Conservation (phyloP, 257 asterid genomes). For the Primulina tabacum region DNA sequence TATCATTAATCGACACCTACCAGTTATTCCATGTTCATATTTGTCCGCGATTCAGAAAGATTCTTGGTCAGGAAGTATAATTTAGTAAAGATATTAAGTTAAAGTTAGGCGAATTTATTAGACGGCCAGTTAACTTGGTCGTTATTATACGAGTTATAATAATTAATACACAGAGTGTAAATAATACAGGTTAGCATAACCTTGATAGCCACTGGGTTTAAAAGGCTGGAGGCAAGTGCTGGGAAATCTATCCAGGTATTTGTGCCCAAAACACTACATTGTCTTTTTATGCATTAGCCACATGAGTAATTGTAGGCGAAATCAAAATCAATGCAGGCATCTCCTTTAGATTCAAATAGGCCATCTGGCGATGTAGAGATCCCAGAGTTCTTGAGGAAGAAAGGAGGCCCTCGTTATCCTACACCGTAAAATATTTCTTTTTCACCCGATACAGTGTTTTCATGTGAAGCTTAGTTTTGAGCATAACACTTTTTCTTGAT, state of each 20-base stretch:
- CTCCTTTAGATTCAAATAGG: conserved; percentile 67
- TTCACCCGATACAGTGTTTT: too few relatives aligned
- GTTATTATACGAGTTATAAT: neutral
- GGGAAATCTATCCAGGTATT: conserved; percentile 67
- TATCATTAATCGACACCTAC: neutral
- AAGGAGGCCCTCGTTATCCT: conserved; percentile 78
- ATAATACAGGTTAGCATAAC: conserved; percentile 77
- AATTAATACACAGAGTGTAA: neutral
- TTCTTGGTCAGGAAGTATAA: neutral
- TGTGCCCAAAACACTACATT: neutral
- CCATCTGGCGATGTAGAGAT: conserved; percentile 47
- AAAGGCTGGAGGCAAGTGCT: conserved; percentile 88
- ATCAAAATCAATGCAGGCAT: conserved; percentile 43
- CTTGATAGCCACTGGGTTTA: conserved; percentile 92
- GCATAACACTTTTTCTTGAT: too few relatives aligned
- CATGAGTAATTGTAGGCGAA: neutral
- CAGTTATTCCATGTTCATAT: too few relatives aligned
- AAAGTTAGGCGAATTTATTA: neutral
- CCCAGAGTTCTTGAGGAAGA: conserved; percentile 87
- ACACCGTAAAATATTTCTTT: conserved; percentile 42
- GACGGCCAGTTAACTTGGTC: neutral
- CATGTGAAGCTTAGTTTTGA: too few relatives aligned
- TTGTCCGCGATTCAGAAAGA: neutral
- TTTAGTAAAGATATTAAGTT: neutral
- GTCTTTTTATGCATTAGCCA: too few relatives aligned